A percentile compares a stretch with the other conserved stretches of the same genome.
Conservation (phyloP, 2,329 filamentous ascomycete genomes). For the Dothideomycetes sp. region DNA sequence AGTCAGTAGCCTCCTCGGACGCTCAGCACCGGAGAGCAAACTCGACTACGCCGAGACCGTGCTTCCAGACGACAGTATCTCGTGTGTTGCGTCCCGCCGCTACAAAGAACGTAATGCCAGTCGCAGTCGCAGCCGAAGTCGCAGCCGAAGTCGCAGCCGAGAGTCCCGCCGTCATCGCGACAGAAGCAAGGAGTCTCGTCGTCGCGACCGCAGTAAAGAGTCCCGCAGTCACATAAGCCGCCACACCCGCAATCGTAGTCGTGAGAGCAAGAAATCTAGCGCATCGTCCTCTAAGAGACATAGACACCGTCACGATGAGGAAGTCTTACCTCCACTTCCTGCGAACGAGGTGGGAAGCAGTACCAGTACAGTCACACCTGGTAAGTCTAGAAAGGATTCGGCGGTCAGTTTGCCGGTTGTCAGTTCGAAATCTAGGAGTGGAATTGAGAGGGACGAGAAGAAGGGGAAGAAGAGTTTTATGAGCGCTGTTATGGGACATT, state of each 20-base stretch:
- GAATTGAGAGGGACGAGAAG: constrained; percentile 17
- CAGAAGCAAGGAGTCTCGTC: not conserved
- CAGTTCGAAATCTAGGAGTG: constrained; percentile 27
- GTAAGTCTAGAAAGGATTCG: constrained; percentile 16
- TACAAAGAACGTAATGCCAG: not conserved
- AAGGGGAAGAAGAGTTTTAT: constrained; percentile 23
- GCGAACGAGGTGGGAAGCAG: constrained; percentile 14
- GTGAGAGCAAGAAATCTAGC: constrained; percentile 7
- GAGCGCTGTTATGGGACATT: constrained; percentile 11
- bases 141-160: constrained; percentile 7
- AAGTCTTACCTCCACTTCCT: constrained; percentile 10
- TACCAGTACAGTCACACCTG: constrained; percentile 16
- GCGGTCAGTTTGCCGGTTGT: constrained; percentile 22
- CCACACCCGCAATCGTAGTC: constrained; percentile 3
- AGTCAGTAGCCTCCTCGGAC: constrained; percentile 5
- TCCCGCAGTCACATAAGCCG: not conserved
- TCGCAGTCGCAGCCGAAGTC: constrained; percentile 18
- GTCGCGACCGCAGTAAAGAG: not conserved
- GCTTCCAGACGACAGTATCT: constrained; percentile 37
- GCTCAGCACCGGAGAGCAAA: not conserved
- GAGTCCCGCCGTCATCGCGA: constrained; percentile 13
- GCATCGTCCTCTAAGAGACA: constrained; percentile 6
- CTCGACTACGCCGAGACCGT: constrained; percentile 33
- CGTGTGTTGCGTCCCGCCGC: constrained; percentile 22
- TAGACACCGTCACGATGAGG: constrained; percentile 11